These are phyloP conservation scores for Boletus eberwhitei DNA, from an alignment of 768 basidiomycete genomes.

Conservation along the genomic window DNA sequence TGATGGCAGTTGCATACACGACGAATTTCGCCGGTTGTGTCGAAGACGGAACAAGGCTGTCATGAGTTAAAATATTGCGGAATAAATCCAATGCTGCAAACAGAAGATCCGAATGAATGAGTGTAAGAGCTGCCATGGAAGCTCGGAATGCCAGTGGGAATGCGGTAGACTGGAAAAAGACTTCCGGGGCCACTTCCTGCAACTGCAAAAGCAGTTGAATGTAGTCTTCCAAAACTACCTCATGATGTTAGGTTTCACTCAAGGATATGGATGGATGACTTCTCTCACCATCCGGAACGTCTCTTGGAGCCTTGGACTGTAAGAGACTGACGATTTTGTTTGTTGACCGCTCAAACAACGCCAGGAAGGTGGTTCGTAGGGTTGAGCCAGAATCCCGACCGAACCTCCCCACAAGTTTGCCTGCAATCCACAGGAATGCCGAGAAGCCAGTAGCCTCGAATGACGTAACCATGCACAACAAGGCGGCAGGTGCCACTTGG, in stretches of 20 bases:
- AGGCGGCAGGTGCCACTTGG: slow-evolving; percentile 63
- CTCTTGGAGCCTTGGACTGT: slow-evolving; percentile 61
- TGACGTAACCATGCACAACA: slow-evolving; percentile 69
- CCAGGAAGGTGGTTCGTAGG: slow-evolving; percentile 55
- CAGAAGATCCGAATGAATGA: slow-evolving; percentile 79
- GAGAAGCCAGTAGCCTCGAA: slow-evolving; percentile 82
- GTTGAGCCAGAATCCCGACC: slow-evolving; percentile 58
- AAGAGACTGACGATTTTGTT: slow-evolving; percentile 65
- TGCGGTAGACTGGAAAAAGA: slow-evolving; percentile 73
- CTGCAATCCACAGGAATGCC: slow-evolving; percentile 91
- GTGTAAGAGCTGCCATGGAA: slow-evolving; percentile 72
- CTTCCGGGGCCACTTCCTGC: slow-evolving; percentile 62
- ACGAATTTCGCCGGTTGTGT: slow-evolving; percentile 57
- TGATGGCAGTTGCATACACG: slow-evolving; percentile 61
- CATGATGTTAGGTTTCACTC: slow-evolving; percentile 1
- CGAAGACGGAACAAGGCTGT: slow-evolving; percentile 52
- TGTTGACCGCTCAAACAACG: slow-evolving; percentile 74
- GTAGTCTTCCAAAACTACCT: slow-evolving; percentile 89
- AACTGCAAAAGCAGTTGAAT: slow-evolving; percentile 74
- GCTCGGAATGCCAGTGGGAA: slow-evolving; percentile 79
- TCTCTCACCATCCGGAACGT: slow-evolving; percentile 86
- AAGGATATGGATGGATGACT: background rate
- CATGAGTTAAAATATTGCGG: slow-evolving; percentile 70
- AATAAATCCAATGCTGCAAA: slow-evolving; percentile 82
- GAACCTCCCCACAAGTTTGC: slow-evolving; percentile 79